Base-by-base conservation (phyloP, 2,329 filamentous ascomycete species). In the Colletotrichum sidae region DNA sequence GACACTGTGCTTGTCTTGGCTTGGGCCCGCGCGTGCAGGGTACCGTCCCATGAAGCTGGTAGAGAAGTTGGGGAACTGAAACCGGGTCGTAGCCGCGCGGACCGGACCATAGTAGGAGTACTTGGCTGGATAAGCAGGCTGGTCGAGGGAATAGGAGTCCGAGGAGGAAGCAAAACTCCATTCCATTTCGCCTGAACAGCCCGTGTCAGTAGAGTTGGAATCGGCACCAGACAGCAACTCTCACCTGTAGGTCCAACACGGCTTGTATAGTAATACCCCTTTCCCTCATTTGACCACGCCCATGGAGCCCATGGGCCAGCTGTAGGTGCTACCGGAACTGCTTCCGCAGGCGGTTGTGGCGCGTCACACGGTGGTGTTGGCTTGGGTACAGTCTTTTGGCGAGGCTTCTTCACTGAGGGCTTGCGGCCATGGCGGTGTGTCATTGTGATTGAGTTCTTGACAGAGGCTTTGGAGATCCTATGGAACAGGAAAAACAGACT, bases 191-290 rank as follows among this genome's bases (percentile, higher is more conserved):
- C 54, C 54, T 57, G 9, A 2, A 34, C 33, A 38, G 10, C 1
- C 2, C 4, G 13, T 12, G 13, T 45, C 2, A 60, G 12, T 11
- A 13, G 4, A 15, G 37, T 2, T n/a, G 11, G 5, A 2, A 13
- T 4, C 13, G 8, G 37, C 0, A 6, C 11, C 2, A 1, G 9
- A 41, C 10, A 15, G 25, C 15, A 38, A 7, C 12, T 15, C 44
- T 9, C 4, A 65, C 61, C 61, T 15, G n/a, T 33, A 4, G 35
- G 37, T 8, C 45, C 45, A 6, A 44, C 11, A 6, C 61, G 61
- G 33, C 33, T 65, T 44, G 56, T 54, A 35, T 50, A 65, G n/a
- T 61, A 61, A 9, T 55, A 65, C 3, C 38, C 50, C 11, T 51
- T 38, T 1, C 45, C 44, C 25, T 15, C 25, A 25, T 25, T 25